phyloP scores from a whole-genome alignment of 139 green algal species.

The Coccomyxa sp. region DNA sequence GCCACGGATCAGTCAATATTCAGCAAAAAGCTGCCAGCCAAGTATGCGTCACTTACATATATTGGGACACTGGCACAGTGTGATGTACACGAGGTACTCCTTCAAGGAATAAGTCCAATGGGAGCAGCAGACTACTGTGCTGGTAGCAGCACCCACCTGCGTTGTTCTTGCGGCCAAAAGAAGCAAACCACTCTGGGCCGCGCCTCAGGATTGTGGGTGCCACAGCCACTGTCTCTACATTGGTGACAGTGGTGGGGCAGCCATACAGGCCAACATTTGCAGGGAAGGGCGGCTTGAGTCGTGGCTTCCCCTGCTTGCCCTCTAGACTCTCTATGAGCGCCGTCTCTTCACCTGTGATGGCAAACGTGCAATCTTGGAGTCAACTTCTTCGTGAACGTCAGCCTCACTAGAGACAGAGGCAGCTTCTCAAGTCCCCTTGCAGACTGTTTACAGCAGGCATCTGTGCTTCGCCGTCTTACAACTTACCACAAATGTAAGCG shows the following conservation, averaged over 20 bases:
- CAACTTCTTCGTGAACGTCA: not conserved
- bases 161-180: conserved; percentile 97
- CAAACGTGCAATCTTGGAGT: not conserved
- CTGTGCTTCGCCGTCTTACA: not conserved
- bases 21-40: too few relatives aligned
- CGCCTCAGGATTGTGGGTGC: conserved; percentile 93
- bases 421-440: not conserved
- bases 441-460: not conserved
- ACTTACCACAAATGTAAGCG: conserved; percentile 95
- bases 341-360: conserved; percentile 81
- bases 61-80: not conserved
- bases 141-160: conserved; percentile 23
- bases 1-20: not conserved
- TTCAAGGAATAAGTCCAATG: not conserved
- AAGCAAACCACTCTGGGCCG: conserved; percentile 92
- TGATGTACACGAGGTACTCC: not conserved
- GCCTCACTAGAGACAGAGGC: not conserved
- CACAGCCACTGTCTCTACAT: conserved; percentile 97
- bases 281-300: conserved; percentile 97
- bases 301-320: conserved; percentile 94
- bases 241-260: conserved; percentile 96
- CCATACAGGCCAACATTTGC: conserved; percentile 95
- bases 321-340: conserved; percentile 95
- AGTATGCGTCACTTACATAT: too few relatives aligned
- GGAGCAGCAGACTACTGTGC: too few relatives aligned